Evolutionary conservation across 2,329 filamentous ascomycete genomes (phyloP).

Genomic region (Sclerotinia minor): DNA sequence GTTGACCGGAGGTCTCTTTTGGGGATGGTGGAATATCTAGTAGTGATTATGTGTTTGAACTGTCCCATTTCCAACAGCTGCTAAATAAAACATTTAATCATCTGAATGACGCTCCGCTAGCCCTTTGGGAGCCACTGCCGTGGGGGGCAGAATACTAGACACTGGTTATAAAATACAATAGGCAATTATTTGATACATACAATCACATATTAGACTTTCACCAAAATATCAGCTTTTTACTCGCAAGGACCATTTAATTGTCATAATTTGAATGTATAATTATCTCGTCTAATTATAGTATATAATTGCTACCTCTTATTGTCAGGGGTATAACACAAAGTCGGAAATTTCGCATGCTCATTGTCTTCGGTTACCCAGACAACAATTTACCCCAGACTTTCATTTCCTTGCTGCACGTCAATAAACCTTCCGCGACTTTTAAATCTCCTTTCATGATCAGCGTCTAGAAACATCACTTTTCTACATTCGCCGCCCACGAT

Average conservation of each 20-base stretch:
- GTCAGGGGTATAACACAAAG: constrained; percentile 4
- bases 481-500: constrained; percentile 35
- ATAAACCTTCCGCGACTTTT: constrained; percentile 18
- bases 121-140: not conserved
- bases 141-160: not conserved
- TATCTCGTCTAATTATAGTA: too few species aligned
- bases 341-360: not conserved
- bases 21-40: not conserved
- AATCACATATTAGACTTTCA: too few species aligned
- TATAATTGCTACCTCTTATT: not conserved
- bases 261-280: too few species aligned
- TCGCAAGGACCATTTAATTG: too few species aligned
- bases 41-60: not conserved
- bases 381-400: constrained; percentile 21
- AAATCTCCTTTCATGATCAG: constrained; percentile 13
- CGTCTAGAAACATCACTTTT: constrained; percentile 16
- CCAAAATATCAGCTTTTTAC: too few species aligned
- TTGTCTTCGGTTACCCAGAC: constrained; percentile 13
- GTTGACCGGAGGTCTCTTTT: not conserved
- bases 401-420: constrained; percentile 1
- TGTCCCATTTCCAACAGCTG: too few species aligned
- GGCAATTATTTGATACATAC: too few species aligned
- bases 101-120: not conserved
- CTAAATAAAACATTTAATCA: not conserved
- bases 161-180: too few species aligned